Evolutionary conservation across 306 rosid genomes (phyloP), one percentile per base, ranked within the genome.

Genomic region (Vigna reflexopilosa): DNA sequence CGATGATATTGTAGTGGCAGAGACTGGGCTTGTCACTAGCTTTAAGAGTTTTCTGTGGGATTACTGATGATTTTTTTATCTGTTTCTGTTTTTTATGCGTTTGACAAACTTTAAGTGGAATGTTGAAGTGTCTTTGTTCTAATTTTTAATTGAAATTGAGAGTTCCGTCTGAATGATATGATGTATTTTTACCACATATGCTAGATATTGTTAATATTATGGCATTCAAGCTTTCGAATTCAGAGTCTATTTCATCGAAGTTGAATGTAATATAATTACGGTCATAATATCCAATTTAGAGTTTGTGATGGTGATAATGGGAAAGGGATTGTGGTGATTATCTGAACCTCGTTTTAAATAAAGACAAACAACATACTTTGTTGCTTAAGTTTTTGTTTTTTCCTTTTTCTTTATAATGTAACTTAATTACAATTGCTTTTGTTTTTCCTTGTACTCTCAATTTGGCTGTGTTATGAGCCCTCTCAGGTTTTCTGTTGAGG

Each of bases 41-140:
- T 88, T 87, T 70, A 86, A 87, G 77, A 80, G 81, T 51, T 80
- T 83, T 51, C 50, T 86, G 0, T 94, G 89, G 91, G 85, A 88
- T 64, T 85, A 80, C 55, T 83, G n/a, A 61, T 20, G 9, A 8
- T 6, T 55, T 66, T 40, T 1, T 59, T 12, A 19, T n/a, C n/a
- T 17, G 15, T 54, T 15, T 80, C 44, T 8, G 44, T 8, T 17
- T 55, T 15, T 45, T 2, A 20, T 20, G 49, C 3, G 49, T 11
- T 42, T 19, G 3, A 66, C 52, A 20, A 65, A 38, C 2, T 34
- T 65, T 2, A 44, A 67, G 72, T 67, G 72, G 0, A 11, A 11
- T 20, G 7, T 42, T 9, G 8, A 65, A 36, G 16, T 17, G 28
- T n/a, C 38, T 64, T 36, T 16, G 1, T 40, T 28, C 5, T 32